Percentiles rank a stretch among this genome's conserved stretches.
These are phyloP conservation scores for Globisporangium paroecandrum DNA, from an alignment of 352 stramenopile species.

Conservation along the genomic window DNA sequence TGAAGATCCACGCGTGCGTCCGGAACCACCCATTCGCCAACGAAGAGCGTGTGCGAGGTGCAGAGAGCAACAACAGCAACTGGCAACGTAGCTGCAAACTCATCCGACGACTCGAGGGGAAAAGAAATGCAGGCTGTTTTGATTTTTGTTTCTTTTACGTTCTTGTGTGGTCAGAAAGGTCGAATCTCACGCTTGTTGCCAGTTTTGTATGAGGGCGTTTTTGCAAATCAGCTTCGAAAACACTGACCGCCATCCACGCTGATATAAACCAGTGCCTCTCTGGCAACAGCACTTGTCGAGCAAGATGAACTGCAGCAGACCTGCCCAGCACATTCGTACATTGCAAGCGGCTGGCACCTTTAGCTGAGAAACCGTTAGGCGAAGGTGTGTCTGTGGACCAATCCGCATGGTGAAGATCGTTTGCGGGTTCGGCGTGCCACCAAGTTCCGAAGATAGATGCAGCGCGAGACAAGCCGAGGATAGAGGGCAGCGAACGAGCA, in stretches of 20 bases:
- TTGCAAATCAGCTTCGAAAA: background rate
- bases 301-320: background rate
- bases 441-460: too few species aligned
- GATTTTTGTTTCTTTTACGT: background rate
- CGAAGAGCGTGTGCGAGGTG: background rate
- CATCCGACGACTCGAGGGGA: background rate
- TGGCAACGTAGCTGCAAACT: background rate
- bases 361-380: too few species aligned
- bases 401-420: too few species aligned
- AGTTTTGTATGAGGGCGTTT: background rate
- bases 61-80: background rate
- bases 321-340: too few species aligned
- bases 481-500: background rate
- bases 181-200: background rate
- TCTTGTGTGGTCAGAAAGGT: background rate
- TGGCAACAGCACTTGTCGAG: background rate
- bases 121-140: background rate
- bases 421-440: too few species aligned
- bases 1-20: background rate
- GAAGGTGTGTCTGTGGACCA: too few species aligned
- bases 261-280: background rate
- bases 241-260: background rate
- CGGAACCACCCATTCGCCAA: background rate
- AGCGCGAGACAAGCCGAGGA: too few species aligned
- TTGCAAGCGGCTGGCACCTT: background rate